Evolutionary conservation across 192 early-diverging fungal species (phyloP).

Genomic region (Coemansia sp.): DNA sequence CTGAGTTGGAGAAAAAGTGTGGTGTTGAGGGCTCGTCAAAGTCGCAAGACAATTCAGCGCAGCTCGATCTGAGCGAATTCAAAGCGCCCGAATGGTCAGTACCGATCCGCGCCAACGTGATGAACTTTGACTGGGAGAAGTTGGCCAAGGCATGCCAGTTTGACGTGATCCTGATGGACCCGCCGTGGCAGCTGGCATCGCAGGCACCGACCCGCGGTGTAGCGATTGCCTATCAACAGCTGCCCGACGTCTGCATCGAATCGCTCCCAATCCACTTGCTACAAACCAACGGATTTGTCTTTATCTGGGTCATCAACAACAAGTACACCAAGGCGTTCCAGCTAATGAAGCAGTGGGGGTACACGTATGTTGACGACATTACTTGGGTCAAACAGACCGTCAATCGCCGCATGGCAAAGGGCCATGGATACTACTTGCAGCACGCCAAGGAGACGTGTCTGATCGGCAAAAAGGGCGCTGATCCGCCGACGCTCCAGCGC

Average conservation of each 20-base stretch:
- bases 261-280: conserved; percentile 83
- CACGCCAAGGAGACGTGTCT: conserved; percentile 98
- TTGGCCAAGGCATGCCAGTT: conserved; percentile 83
- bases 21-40: conserved; percentile 29
- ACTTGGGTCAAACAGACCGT: conserved; percentile 98
- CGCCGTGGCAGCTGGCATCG: conserved; percentile 95
- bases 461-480: conserved; percentile 83
- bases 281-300: conserved; percentile 86
- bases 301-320: conserved; percentile 99
- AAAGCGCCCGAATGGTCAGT: conserved; percentile 91
- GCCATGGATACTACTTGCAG: conserved; percentile 95
- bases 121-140: conserved; percentile 90
- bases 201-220: conserved; percentile 89
- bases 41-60: conserved; percentile 7
- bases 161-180: conserved; percentile 92
- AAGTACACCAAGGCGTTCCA: conserved; percentile 95
- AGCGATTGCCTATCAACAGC: conserved; percentile 92
- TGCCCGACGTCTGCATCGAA: conserved; percentile 92
- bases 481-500: conserved; percentile 68
- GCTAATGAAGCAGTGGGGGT: conserved; percentile 94
- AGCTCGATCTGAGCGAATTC: conserved; percentile 70
- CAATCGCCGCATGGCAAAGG: conserved; percentile 95
- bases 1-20: conserved; percentile 55
- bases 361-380: conserved; percentile 91
- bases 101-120: conserved; percentile 92